Percentiles rank a stretch among this genome's conserved stretches.
These are phyloP conservation scores for Magnolia changhungtana DNA, from an alignment of 164 flowering plant species.

Conservation along the genomic window DNA sequence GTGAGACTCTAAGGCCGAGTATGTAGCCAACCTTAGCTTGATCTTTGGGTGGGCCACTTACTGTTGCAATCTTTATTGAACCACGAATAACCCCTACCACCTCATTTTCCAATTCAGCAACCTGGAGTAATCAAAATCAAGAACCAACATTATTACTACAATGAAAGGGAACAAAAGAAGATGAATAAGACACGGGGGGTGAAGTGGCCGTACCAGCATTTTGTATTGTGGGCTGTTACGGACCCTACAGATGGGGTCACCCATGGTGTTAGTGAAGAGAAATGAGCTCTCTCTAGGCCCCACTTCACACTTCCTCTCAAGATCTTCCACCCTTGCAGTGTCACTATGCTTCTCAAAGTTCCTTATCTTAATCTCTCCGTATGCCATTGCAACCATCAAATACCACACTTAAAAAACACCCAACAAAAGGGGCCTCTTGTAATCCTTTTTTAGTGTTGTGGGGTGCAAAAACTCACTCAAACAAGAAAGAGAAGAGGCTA, in stretches of 20 bases:
- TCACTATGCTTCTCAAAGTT: constrained; percentile 41
- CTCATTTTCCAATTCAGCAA: constrained; percentile 52
- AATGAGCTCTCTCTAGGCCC: constrained; percentile 38
- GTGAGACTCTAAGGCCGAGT: constrained; percentile 62
- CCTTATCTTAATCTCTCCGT: constrained; percentile 35
- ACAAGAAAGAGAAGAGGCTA: not conserved
- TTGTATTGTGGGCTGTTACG: constrained; percentile 32
- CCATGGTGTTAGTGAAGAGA: constrained; percentile 60
- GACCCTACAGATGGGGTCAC: constrained; percentile 74
- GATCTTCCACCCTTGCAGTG: constrained; percentile 41
- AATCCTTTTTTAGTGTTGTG: not conserved
- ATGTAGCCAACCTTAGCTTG: constrained; percentile 56
- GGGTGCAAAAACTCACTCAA: not conserved
- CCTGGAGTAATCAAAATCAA: constrained; percentile 27
- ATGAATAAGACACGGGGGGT: not conserved
- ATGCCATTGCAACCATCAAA: constrained; percentile 19
- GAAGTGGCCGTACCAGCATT: constrained; percentile 48
- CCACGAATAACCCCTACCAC: constrained; percentile 70
- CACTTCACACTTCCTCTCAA: constrained; percentile 61
- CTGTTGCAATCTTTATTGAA: constrained; percentile 43
- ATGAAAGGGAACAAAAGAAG: not conserved
- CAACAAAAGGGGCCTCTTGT: not conserved
- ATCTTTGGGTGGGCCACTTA: constrained; percentile 9
- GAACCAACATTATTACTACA: not conserved
- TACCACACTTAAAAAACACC: not conserved